Evolutionary conservation across 352 stramenopile species (phyloP).

Genomic region (Pythium rhizo-oryzae): DNA sequence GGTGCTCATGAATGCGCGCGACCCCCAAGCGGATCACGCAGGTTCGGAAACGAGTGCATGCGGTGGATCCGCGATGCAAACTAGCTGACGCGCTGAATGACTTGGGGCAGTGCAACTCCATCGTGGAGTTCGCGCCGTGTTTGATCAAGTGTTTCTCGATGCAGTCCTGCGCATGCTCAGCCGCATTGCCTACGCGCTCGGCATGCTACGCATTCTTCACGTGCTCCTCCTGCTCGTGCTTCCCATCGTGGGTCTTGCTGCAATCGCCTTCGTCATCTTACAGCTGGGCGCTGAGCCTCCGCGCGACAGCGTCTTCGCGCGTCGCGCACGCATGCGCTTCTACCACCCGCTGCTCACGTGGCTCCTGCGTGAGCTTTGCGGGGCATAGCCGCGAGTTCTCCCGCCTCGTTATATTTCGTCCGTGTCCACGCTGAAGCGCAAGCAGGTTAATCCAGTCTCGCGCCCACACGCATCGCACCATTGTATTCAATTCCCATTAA

Average conservation of each 20-base stretch:
- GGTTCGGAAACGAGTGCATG: neutral
- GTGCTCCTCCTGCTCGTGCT: neutral
- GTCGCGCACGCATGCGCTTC: constrained; percentile 11
- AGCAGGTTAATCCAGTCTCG: too few relatives aligned
- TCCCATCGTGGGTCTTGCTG: neutral
- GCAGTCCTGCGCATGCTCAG: neutral
- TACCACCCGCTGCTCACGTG: constrained; percentile 10
- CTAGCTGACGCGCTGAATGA: too few relatives aligned
- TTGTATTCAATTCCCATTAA: too few relatives aligned
- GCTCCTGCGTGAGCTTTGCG: neutral
- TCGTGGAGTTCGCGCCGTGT: neutral
- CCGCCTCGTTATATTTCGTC: neutral
- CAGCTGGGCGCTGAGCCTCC: neutral
- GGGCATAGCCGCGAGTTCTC: neutral
- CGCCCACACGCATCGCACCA: too few relatives aligned
- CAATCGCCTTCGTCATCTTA: neutral
- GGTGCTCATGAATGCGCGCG: neutral
- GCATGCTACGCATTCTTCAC: neutral
- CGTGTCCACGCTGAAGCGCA: too few relatives aligned
- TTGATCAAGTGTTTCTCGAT: neutral
- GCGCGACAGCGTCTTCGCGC: neutral
- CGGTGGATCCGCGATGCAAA: too few relatives aligned
- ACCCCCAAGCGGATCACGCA: neutral
- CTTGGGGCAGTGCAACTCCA: neutral
- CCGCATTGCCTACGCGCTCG: neutral